Conservation (phyloP, 352 stramenopile genomes). For the Globisporangium megalacanthum region DNA sequence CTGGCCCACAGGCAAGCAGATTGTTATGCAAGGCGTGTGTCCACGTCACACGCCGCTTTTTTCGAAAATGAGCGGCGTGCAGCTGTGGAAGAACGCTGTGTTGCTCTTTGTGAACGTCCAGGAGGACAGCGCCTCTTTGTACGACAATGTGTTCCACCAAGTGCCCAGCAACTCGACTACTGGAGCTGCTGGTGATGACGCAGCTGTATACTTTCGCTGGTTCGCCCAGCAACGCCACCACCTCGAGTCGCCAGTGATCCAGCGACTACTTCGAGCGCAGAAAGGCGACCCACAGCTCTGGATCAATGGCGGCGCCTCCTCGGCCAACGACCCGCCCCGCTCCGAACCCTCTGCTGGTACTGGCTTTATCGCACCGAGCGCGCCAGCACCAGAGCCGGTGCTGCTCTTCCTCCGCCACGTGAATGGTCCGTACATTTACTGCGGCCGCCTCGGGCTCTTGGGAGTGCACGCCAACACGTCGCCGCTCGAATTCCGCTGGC, state of each 20-base stretch:
- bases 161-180: not conserved
- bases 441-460: conserved; percentile 47
- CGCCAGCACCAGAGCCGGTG: conserved; percentile 15
- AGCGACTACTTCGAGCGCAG: conserved; percentile 21
- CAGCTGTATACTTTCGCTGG: conserved; percentile 51
- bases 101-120: conserved; percentile 50
- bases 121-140: conserved; percentile 15
- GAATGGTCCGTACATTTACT: conserved; percentile 62
- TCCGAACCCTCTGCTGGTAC: too few relatives aligned
- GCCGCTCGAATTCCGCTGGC: conserved; percentile 63
- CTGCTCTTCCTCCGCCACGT: conserved; percentile 52
- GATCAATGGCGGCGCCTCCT: conserved; percentile 25
- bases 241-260: conserved; percentile 22
- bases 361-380: not conserved
- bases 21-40: conserved; percentile 47
- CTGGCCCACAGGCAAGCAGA: conserved; percentile 39
- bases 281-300: conserved; percentile 24
- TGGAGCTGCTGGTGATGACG: too few relatives aligned
- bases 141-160: conserved; percentile 49
- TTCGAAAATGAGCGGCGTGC: conserved; percentile 41
- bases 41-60: conserved; percentile 20
- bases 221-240: conserved; percentile 34
- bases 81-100: conserved; percentile 49
- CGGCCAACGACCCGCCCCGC: conserved; percentile 3
- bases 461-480: conserved; percentile 20